Evolutionary conservation across 2,329 filamentous ascomycete genomes (phyloP).

Genomic region (Gaeumannomyces tritici): DNA sequence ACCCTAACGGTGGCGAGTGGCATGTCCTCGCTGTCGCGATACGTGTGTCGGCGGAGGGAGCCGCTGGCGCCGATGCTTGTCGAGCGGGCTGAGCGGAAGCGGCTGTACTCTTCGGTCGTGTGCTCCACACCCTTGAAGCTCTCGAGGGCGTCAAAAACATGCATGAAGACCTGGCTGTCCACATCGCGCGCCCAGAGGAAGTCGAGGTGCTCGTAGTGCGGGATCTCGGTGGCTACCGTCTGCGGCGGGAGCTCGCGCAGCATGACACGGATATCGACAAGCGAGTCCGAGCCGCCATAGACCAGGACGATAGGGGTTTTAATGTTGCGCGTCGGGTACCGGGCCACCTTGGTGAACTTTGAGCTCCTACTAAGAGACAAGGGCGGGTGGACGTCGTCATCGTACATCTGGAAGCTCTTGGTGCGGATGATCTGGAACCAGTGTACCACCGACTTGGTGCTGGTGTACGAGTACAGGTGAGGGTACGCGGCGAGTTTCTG

Average conservation of each 20-base stretch:
- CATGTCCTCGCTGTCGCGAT: neutral
- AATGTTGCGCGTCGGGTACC: constrained; percentile 94
- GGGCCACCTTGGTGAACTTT: constrained; percentile 92
- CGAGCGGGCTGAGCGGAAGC: constrained; percentile 42
- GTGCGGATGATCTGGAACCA: constrained; percentile 99
- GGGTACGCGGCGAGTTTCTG: constrained; percentile 95
- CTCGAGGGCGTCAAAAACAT: constrained; percentile 83
- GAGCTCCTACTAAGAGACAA: constrained; percentile 51
- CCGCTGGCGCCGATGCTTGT: constrained; percentile 31
- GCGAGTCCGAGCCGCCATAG: constrained; percentile 86
- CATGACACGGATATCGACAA: constrained; percentile 93
- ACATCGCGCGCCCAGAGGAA: constrained; percentile 91
- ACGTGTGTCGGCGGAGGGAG: constrained; percentile 17
- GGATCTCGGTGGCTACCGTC: constrained; percentile 77
- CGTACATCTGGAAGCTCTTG: constrained; percentile 95
- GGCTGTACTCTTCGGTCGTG: constrained; percentile 49
- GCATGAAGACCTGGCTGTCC: constrained; percentile 73
- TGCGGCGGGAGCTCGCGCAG: constrained; percentile 74
- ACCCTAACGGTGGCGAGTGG: no score
- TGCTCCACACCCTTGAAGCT: constrained; percentile 53
- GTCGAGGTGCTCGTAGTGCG: constrained; percentile 93
- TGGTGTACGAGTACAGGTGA: constrained; percentile 93
- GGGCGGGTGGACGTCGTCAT: constrained; percentile 80
- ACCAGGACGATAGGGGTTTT: constrained; percentile 89
- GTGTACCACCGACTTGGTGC: constrained; percentile 92